Conservation (phyloP, 2,329 filamentous ascomycete species). For the Aspergillus sp. region DNA sequence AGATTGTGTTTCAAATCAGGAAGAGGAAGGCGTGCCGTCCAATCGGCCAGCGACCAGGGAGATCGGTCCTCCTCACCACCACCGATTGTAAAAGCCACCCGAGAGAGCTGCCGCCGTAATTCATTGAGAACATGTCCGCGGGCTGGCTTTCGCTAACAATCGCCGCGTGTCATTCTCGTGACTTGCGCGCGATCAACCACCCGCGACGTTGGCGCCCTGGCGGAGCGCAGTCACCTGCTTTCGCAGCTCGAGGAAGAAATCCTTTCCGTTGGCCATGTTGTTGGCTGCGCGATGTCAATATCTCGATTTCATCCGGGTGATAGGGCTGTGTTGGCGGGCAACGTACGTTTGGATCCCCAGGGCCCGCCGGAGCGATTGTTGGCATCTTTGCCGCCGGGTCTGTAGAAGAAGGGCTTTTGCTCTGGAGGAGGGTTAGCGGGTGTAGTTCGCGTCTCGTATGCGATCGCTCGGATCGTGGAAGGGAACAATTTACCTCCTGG, state of each 20-base stretch:
- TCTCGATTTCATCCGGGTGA: constrained; percentile 7
- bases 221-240: constrained; percentile 46
- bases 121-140: neutral
- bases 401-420: constrained; percentile 38
- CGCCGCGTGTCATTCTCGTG: neutral
- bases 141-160: constrained; percentile 5
- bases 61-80: neutral
- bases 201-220: constrained; percentile 33
- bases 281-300: constrained; percentile 35
- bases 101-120: neutral
- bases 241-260: constrained; percentile 50
- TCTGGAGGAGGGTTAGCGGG: constrained; percentile 21
- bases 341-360: constrained; percentile 47
- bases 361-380: constrained; percentile 38
- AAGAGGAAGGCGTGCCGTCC: constrained; percentile 3
- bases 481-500: neutral
- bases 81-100: neutral
- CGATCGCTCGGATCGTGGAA: neutral
- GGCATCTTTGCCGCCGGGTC: constrained; percentile 35
- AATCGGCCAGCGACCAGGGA: constrained; percentile 14
- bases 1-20: constrained; percentile 1
- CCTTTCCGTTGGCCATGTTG: constrained; percentile 48
- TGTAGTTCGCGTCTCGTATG: neutral
- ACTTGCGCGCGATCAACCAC: constrained; percentile 27
- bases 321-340: neutral